Evolutionary conservation across 169 alveolate species (phyloP).

Genomic region (Cytauxzoon felis): DNA sequence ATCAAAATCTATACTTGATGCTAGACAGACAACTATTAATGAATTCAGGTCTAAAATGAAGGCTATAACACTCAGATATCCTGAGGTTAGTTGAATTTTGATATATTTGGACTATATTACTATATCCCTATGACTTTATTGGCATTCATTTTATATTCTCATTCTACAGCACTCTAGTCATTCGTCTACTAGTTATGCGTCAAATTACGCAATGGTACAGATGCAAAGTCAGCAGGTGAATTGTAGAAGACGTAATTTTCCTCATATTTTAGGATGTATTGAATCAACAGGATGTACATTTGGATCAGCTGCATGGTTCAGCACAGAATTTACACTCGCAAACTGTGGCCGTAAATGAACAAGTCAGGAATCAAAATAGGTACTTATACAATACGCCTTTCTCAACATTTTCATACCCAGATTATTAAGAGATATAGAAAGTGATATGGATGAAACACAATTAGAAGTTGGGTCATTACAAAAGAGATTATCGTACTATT

Average conservation of each 20-base stretch:
- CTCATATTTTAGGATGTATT: conserved; percentile 16
- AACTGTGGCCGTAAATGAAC: conserved; percentile 46
- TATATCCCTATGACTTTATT: neutral
- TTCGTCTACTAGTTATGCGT: neutral
- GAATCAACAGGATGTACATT: conserved; percentile 50
- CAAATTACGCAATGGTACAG: conserved; percentile 27
- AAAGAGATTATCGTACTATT: conserved; percentile 39
- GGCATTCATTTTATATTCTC: neutral
- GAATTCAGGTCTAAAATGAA: conserved; percentile 54
- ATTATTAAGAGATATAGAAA: conserved; percentile 16
- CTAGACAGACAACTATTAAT: conserved; percentile 41
- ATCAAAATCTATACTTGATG: conserved; percentile 13
- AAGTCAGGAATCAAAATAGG: conserved; percentile 34
- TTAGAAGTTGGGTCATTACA: conserved; percentile 25
- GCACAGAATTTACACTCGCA: conserved; percentile 43
- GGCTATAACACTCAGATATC: conserved; percentile 11
- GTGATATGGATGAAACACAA: conserved; percentile 33
- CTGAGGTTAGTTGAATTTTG: neutral
- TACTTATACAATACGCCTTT: neutral
- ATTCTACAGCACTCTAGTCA: neutral
- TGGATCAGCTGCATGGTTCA: conserved; percentile 23
- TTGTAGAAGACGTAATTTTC: too few species aligned
- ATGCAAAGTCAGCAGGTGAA: conserved; percentile 45
- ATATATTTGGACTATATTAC: neutral
- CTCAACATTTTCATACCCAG: neutral